Percentiles rank a stretch among this genome's conserved stretches.
Conservation (phyloP, 257 asterid genomes). For the Haberlea rhodopensis region DNA sequence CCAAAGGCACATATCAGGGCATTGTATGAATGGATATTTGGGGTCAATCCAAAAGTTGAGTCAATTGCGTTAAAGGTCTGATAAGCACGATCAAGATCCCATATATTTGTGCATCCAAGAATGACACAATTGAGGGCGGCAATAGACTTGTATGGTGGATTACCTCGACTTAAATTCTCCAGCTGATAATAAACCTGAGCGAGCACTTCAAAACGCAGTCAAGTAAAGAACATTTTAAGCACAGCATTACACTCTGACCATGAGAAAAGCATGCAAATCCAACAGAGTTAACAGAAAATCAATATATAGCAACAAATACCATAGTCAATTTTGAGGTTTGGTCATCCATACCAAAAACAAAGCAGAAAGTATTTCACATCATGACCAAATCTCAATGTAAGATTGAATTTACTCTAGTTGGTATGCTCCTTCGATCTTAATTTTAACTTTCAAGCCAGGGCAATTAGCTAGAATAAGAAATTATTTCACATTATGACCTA, state of each 20-base stretch:
- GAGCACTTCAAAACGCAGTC: conserved; percentile 26
- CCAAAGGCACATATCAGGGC: conserved; percentile 78
- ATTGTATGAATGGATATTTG: conserved; percentile 84
- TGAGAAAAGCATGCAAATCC: conserved; percentile 2
- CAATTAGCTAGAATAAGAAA: background rate
- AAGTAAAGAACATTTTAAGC: conserved; percentile 22
- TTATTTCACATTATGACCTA: background rate
- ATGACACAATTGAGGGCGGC: conserved; percentile 85
- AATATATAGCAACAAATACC: background rate
- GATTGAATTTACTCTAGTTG: too few species aligned
- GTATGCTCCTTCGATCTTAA: too few species aligned
- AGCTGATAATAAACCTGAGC: conserved; percentile 92
- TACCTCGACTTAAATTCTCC: too few species aligned
- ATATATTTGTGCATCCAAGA: conserved; percentile 90
- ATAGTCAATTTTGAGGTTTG: background rate
- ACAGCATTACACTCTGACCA: conserved; percentile 13
- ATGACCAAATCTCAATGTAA: too few species aligned
- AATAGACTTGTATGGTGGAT: conserved; percentile 76
- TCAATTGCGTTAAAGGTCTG: conserved; percentile 77
- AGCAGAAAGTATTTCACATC: too few species aligned
- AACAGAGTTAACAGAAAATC: conserved; percentile 12
- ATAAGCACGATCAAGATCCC: conserved; percentile 98
- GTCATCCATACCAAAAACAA: background rate
- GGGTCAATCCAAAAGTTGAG: conserved; percentile 62
- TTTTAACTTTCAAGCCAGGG: background rate